These are phyloP conservation scores for Mycena latifolia DNA, from an alignment of 768 basidiomycete genomes.

Conservation along the genomic window DNA sequence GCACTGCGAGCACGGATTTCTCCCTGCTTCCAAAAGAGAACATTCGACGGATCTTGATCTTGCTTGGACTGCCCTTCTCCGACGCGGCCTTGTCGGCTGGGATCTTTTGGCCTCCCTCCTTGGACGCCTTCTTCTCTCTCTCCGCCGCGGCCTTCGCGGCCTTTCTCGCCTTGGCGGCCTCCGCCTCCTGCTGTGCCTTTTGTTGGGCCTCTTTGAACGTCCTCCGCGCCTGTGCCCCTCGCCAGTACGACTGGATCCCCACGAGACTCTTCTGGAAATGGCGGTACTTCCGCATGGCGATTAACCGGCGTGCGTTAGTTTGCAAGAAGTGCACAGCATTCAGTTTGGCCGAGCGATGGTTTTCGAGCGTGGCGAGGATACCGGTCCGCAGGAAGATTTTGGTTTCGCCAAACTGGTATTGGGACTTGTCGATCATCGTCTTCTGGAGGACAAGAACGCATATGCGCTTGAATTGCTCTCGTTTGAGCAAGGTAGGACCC, in stretches of 20 bases:
- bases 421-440: slow-evolving; percentile 92
- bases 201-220: slow-evolving; percentile 18
- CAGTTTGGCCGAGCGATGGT: slow-evolving; percentile 86
- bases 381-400: slow-evolving; percentile 99
- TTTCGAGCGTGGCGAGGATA: slow-evolving; percentile 96
- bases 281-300: slow-evolving; percentile 85
- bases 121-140: slow-evolving; percentile 18
- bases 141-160: slow-evolving; percentile 23
- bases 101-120: slow-evolving; percentile 5
- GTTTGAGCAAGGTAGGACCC: slow-evolving; percentile 89
- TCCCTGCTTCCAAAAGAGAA: slow-evolving; percentile 36
- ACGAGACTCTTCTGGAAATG: slow-evolving; percentile 79
- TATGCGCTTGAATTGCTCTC: slow-evolving; percentile 81
- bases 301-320: slow-evolving; percentile 92
- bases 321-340: slow-evolving; percentile 96
- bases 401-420: slow-evolving; percentile 97
- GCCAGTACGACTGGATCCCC: slow-evolving; percentile 93
- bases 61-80: slow-evolving; percentile 28
- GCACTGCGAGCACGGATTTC: slow-evolving; percentile 9
- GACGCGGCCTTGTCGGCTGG: slow-evolving; percentile 10
- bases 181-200: slow-evolving; percentile 27
- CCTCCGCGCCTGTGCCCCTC: slow-evolving; percentile 74
- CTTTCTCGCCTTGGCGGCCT: slow-evolving; percentile 28
- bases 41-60: slow-evolving; percentile 30
- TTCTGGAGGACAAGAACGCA: slow-evolving; percentile 87